Evolutionary conservation across 2,329 filamentous ascomycete species (phyloP).

Genomic region (Cladophialophora bantiana): DNA sequence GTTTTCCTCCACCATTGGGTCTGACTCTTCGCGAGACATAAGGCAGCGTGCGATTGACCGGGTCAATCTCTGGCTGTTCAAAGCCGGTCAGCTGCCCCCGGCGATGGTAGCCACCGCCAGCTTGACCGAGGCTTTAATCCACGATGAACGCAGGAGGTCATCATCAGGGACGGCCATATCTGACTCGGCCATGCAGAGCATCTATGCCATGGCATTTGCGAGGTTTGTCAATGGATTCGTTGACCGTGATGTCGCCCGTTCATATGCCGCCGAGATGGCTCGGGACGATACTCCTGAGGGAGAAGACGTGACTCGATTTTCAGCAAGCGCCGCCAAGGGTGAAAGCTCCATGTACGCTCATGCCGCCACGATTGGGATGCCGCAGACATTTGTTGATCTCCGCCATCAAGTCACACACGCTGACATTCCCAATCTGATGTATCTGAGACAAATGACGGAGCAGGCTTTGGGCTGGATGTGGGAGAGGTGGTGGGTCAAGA

Average conservation of each 20-base stretch:
- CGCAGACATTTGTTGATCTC: constrained; percentile 76
- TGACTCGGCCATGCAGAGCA: constrained; percentile 39
- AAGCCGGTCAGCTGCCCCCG: constrained; percentile 33
- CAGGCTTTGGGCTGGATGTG: constrained; percentile 79
- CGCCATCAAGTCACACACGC: constrained; percentile 84
- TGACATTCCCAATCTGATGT: constrained; percentile 72
- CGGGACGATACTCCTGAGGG: constrained; percentile 15
- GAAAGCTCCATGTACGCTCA: constrained; percentile 41
- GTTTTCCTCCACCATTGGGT: constrained; percentile 17
- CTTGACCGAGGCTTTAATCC: constrained; percentile 38
- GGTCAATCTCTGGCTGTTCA: constrained; percentile 40
- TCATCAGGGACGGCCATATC: constrained; percentile 26
- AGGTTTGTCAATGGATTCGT: constrained; percentile 42
- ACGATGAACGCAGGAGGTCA: constrained; percentile 31
- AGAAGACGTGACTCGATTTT: constrained; percentile 16
- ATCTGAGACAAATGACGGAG: constrained; percentile 69
- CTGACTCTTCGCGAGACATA: constrained; percentile 30
- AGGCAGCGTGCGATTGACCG: constrained; percentile 36
- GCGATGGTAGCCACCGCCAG: constrained; percentile 38
- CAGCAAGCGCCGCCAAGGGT: constrained; percentile 24
- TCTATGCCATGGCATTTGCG: constrained; percentile 41
- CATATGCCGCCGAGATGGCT: constrained; percentile 32
- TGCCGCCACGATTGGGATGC: constrained; percentile 39
- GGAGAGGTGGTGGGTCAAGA: constrained; percentile 51
- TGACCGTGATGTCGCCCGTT: constrained; percentile 39